Evolutionary conservation across 306 rosid species (phyloP).

Genomic region (Citrullus mucosospermus): DNA sequence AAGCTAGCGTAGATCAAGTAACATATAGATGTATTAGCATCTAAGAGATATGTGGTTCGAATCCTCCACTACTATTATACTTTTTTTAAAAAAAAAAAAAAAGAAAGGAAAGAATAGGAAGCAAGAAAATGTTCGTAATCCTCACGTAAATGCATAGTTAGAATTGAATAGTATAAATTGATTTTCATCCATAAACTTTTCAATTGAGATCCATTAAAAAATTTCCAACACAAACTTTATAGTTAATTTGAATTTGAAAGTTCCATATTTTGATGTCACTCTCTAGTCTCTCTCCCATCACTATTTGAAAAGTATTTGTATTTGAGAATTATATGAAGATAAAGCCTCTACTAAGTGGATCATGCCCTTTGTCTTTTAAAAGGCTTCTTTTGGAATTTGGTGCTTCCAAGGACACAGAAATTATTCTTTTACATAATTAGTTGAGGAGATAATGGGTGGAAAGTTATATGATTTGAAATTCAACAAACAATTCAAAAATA

Average conservation of each 20-base stretch:
- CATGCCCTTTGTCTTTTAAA: background rate
- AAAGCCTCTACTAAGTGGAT: background rate
- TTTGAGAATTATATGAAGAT: background rate
- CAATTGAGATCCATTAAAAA: background rate
- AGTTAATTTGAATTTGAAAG: background rate
- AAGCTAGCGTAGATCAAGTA: too few relatives aligned
- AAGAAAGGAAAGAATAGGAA: too few relatives aligned
- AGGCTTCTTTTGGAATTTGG: background rate
- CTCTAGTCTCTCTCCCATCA: background rate
- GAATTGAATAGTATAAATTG: background rate
- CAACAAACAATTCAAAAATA: too few relatives aligned
- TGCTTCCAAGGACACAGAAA: too few relatives aligned
- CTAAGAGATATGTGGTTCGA: too few relatives aligned
- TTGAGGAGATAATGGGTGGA: too few relatives aligned
- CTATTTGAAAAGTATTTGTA: background rate
- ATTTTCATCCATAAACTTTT: background rate
- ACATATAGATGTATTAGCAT: too few relatives aligned
- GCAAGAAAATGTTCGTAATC: too few relatives aligned
- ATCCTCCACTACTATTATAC: too few relatives aligned
- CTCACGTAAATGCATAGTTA: background rate
- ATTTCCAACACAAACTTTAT: background rate
- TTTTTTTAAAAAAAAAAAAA: too few relatives aligned
- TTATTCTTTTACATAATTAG: too few relatives aligned
- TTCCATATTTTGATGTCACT: background rate
- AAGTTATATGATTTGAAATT: too few relatives aligned